Base-by-base conservation (phyloP, 768 basidiomycete genomes). In the Termitomyces sp. region DNA sequence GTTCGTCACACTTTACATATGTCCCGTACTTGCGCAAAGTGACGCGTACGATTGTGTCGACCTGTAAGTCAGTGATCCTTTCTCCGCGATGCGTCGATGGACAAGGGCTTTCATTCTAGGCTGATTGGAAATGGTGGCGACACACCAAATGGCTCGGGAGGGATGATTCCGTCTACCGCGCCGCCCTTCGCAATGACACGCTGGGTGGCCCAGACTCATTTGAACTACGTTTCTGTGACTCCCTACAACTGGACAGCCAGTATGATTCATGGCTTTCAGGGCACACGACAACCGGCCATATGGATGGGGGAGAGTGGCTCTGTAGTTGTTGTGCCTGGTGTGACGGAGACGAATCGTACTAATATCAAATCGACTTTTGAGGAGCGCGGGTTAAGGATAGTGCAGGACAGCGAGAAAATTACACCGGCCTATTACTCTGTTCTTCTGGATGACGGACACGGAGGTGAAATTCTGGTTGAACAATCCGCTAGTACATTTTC, bases 101-200 rank as follows among this genome's bases (percentile, higher is more conserved):
- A 34, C 33, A 22, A 18, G 20, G 22, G 16, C 8, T 8, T n/a
- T 45, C 30, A 9, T 37, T 8, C 22, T 52, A 76, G 76, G 22
- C 74, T 89, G 42, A 90, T 90, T 49, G 89, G 89, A 11, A 89
- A 88, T 61, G 87, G 86, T 0, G 89, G 89, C 0, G 81, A 84
- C 60, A 81, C 81, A 0, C 88, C 89, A 1, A 84, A 89, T 63
- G 82, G 80, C 1, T 85, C 86, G 0, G 88, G 89, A 30, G 89
- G 89, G 0, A 90, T 88, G 87, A 89, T 91, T 49, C 88, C 89
- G 0, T 86, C 85, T 36, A 80, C 80, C 3, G 85, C 83, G 5
- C 89, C 90, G 3, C 91, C 91, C 0, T 93, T 93, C 64, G 91
- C 81, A 6, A 91, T 91, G 89, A 91, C 89, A 0, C 81, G 91